Percentiles rank a stretch among this genome's conserved stretches.
Conservation (phyloP, 148 eudicot species). For the Agrostemma githago region DNA sequence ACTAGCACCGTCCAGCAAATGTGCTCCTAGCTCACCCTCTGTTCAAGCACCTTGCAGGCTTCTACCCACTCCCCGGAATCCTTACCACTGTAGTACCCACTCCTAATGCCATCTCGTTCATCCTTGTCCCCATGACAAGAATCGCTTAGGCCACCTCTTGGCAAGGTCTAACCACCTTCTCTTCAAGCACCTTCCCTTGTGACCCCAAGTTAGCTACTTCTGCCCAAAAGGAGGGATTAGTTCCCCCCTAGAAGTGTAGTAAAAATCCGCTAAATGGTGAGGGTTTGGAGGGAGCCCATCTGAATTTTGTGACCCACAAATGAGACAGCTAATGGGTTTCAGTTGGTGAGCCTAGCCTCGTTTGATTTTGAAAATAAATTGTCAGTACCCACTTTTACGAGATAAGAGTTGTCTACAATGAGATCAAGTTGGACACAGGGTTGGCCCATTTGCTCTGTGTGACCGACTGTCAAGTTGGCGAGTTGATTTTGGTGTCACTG, state of each 20-base stretch:
- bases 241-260: neutral
- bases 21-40: neutral
- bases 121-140: neutral
- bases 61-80: neutral
- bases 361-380: no score
- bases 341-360: neutral
- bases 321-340: neutral
- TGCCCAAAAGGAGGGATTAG: neutral
- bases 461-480: neutral
- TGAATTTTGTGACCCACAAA: neutral
- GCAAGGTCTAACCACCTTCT: neutral
- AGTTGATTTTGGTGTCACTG: neutral
- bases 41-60: neutral
- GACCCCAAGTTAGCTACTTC: neutral
- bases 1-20: neutral
- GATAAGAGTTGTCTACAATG: neutral
- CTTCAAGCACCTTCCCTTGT: neutral
- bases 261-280: neutral
- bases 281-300: neutral
- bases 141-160: neutral
- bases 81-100: neutral
- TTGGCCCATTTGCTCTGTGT: neutral
- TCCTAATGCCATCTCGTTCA: no score
- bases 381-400: neutral
- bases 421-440: neutral